Conservation (phyloP, 2,329 filamentous ascomycete species). For the Fusarium kyushuense region DNA sequence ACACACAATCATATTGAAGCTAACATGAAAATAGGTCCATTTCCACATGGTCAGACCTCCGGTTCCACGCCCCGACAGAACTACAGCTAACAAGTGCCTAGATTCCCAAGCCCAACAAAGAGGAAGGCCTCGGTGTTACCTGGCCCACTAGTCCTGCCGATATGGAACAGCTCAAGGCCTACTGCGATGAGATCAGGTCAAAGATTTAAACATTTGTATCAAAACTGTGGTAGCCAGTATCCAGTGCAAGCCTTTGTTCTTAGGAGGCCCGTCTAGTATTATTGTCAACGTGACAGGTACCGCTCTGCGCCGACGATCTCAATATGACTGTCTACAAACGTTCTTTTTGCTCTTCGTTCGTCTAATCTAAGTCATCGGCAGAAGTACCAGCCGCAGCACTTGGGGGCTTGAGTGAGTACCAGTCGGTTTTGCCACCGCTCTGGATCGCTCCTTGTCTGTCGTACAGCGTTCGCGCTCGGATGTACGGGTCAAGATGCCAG, state of each 20-base stretch:
- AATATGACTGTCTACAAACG: slow-evolving; percentile 22
- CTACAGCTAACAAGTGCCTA: slow-evolving; percentile 50
- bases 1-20: neutral
- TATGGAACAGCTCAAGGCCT: slow-evolving; percentile 84
- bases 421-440: slow-evolving; percentile 74
- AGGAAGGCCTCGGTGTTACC: slow-evolving; percentile 80
- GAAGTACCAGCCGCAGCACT: slow-evolving; percentile 51
- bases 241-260: slow-evolving; percentile 13
- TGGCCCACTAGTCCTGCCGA: slow-evolving; percentile 84
- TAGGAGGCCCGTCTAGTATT: slow-evolving; percentile 33
- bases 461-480: slow-evolving; percentile 85
- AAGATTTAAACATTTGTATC: slow-evolving; percentile 74
- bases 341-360: slow-evolving; percentile 17
- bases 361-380: slow-evolving; percentile 61
- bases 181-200: slow-evolving; percentile 85
- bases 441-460: slow-evolving; percentile 82
- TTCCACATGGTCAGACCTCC: slow-evolving; percentile 81
- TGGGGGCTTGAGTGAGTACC: slow-evolving; percentile 65
- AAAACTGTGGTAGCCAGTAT: neutral
- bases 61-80: neutral
- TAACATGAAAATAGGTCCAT: slow-evolving; percentile 72
- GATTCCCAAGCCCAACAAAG: slow-evolving; percentile 93
- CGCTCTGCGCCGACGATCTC: slow-evolving; percentile 6
- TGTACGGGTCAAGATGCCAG: slow-evolving; percentile 89
- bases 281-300: slow-evolving; percentile 25